phyloP scores from a whole-genome alignment of 2,329 filamentous ascomycete genomes.

The Septoria linicola region DNA sequence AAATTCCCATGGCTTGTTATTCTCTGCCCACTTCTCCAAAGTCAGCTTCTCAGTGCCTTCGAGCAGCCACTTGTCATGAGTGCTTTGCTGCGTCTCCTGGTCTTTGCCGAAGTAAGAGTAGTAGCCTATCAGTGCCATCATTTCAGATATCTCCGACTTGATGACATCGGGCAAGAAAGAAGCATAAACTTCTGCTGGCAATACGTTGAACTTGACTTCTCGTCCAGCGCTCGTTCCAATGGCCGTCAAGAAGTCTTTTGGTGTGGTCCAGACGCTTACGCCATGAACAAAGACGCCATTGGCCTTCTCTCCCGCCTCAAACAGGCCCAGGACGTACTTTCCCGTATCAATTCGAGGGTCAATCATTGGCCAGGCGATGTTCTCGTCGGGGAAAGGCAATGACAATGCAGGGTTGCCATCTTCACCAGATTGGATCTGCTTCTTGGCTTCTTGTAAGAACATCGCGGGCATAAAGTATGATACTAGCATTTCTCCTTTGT shows the following conservation, averaged over 20 bases:
- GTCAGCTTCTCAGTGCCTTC: conserved; percentile 24
- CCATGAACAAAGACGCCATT: conserved; percentile 32
- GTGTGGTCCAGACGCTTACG: conserved; percentile 33
- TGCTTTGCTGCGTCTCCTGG: conserved; percentile 30
- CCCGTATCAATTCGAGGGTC: conserved; percentile 30
- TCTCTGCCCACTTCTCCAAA: conserved; percentile 24
- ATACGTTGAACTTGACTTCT: conserved; percentile 29
- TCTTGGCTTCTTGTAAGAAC: conserved; percentile 27
- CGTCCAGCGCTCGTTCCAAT: conserved; percentile 28
- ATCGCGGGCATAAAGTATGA: conserved; percentile 32
- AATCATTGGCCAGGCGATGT: conserved; percentile 32
- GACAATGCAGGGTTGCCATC: conserved; percentile 27
- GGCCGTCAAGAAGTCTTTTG: conserved; percentile 29
- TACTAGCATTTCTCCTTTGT: conserved; percentile 29
- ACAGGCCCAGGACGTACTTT: conserved; percentile 34
- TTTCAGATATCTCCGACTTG: conserved; percentile 33
- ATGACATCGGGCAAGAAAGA: conserved; percentile 30
- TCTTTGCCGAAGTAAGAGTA: conserved; percentile 34
- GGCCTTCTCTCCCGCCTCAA: conserved; percentile 28
- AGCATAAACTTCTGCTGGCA: conserved; percentile 30
- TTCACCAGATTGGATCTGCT: conserved; percentile 19
- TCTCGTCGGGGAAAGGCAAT: conserved; percentile 29
- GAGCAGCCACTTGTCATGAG: conserved; percentile 31
- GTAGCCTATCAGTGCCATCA: conserved; percentile 31
- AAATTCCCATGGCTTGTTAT: conserved; percentile 24